Evolutionary conservation across 148 eudicot species (phyloP).

Genomic region (Camellia sinensis): DNA sequence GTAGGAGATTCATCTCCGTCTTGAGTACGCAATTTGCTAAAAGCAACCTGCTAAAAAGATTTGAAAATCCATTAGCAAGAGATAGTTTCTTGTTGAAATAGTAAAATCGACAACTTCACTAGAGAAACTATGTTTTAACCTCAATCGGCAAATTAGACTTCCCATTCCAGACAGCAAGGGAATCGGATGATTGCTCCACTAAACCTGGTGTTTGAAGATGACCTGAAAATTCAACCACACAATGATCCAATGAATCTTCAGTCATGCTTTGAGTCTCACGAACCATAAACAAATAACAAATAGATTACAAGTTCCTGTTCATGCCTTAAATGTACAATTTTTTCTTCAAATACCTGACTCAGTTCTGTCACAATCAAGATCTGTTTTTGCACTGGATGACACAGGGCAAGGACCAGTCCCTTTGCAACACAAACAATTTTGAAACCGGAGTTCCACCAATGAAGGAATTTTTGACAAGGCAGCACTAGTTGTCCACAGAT

Average conservation of each 20-base stretch:
- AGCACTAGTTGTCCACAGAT: constrained; percentile 59
- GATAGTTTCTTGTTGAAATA: neutral
- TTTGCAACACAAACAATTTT: constrained; percentile 57
- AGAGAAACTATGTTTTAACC: constrained; percentile 20
- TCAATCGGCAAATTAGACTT: constrained; percentile 18
- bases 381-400: constrained; percentile 11
- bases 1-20: constrained; percentile 28
- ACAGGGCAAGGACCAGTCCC: constrained; percentile 60
- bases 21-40: constrained; percentile 24
- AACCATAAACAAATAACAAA: neutral
- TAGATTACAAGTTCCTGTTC: neutral
- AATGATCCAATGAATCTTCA: neutral
- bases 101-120: neutral
- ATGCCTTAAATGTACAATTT: neutral
- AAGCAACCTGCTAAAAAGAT: constrained; percentile 31
- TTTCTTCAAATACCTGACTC: constrained; percentile 11
- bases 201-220: constrained; percentile 21
- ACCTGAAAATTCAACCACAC: constrained; percentile 12
- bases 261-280: neutral
- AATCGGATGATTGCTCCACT: constrained; percentile 29
- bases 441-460: constrained; percentile 61
- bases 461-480: constrained; percentile 57
- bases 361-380: neutral
- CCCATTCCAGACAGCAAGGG: constrained; percentile 8
- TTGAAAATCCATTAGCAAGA: neutral